A percentile compares a stretch with the other conserved stretches of the same genome.
phyloP scores from a whole-genome alignment of 305 asterid species.

The Fraxinus albicans region DNA sequence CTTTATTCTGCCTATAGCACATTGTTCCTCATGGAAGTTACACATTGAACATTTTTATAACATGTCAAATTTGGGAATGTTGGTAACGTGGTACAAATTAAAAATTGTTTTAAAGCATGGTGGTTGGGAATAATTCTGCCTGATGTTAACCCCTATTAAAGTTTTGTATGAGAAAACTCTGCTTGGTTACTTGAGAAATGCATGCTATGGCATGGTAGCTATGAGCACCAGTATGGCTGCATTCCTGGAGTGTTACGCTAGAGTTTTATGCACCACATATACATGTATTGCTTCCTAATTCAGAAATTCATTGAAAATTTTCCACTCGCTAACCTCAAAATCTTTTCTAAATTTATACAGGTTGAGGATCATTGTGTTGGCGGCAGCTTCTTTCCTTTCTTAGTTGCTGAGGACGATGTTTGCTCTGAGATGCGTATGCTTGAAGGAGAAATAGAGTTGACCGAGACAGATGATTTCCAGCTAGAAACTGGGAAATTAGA shows the following conservation, averaged over 20 bases:
- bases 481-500: slow-evolving; percentile 33
- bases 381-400: slow-evolving; percentile 69
- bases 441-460: slow-evolving; percentile 59
- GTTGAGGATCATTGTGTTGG: slow-evolving; percentile 67
- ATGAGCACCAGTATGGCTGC: neutral
- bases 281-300: neutral
- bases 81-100: neutral
- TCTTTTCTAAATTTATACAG: slow-evolving; percentile 31
- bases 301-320: neutral
- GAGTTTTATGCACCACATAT: neutral
- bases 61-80: slow-evolving; percentile 8
- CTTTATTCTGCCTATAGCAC: slow-evolving; percentile 9
- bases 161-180: neutral
- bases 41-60: neutral
- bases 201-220: neutral
- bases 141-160: neutral
- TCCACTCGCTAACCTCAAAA: slow-evolving; percentile 11
- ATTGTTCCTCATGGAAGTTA: slow-evolving; percentile 10
- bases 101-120: neutral
- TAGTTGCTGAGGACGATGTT: slow-evolving; percentile 67
- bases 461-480: slow-evolving; percentile 32
- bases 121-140: neutral
- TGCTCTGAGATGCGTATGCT: slow-evolving; percentile 73
- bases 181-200: neutral
- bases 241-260: neutral